These are phyloP conservation scores for Conticribra guillardii DNA, from an alignment of 108 stramenopile genomes.

Conservation along the genomic window DNA sequence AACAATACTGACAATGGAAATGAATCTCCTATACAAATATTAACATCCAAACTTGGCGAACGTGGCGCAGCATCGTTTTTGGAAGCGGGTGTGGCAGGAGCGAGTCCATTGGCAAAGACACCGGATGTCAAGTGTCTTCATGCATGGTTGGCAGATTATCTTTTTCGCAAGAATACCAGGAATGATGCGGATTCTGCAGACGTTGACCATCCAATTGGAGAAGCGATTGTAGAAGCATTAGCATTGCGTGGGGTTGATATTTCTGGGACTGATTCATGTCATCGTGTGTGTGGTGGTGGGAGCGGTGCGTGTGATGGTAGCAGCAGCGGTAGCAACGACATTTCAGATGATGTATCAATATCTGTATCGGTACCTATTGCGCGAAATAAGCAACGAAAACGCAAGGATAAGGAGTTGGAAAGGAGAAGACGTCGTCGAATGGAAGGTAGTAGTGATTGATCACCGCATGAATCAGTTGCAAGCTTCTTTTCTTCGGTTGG, in stretches of 20 bases:
- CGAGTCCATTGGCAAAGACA: constrained; percentile 19
- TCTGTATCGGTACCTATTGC: constrained; percentile 35
- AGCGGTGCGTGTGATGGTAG: constrained; percentile 33
- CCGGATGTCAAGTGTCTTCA: constrained; percentile 51
- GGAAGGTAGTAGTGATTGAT: neutral
- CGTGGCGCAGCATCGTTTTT: constrained; percentile 30
- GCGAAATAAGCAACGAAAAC: constrained; percentile 47
- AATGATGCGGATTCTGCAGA: neutral
- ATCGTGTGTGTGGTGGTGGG: constrained; percentile 33
- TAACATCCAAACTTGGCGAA: constrained; percentile 37
- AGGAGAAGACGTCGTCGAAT: constrained; percentile 5
- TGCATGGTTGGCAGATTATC: constrained; percentile 52
- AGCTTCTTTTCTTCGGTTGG: no score
- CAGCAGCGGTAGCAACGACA: neutral
- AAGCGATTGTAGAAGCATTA: constrained; percentile 22
- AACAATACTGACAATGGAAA: no score
- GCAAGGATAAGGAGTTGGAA: constrained; percentile 18
- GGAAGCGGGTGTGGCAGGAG: constrained; percentile 42
- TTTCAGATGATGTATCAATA: neutral
- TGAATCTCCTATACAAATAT: constrained; percentile 6
- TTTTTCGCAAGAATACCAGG: constrained; percentile 24
- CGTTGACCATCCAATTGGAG: constrained; percentile 26
- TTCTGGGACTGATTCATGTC: constrained; percentile 37
- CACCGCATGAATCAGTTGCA: neutral
- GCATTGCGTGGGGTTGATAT: constrained; percentile 29